These are phyloP conservation scores for Zalerion maritima DNA, from an alignment of 495 filamentous ascomycete genomes.

Conservation along the genomic window DNA sequence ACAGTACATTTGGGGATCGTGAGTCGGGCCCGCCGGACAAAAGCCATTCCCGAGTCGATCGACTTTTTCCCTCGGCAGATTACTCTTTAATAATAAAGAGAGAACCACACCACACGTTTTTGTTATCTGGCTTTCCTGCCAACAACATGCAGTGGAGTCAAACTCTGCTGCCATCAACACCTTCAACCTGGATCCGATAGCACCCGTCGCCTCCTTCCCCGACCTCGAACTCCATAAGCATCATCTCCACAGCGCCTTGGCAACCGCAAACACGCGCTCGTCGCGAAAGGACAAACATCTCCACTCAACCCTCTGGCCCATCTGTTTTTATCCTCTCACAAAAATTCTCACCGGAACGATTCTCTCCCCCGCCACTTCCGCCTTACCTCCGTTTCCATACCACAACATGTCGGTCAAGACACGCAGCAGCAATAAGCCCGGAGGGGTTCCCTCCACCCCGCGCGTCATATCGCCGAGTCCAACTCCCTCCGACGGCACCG, in stretches of 20 bases:
- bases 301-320: conserved; percentile 27
- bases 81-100: too few species aligned
- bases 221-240: conserved; percentile 6
- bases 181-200: conserved; percentile 33
- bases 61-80: too few species aligned
- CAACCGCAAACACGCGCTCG: conserved; percentile 16
- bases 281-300: conserved; percentile 35
- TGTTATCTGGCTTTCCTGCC: too few species aligned
- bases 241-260: conserved; percentile 2
- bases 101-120: too few species aligned
- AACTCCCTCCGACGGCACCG: conserved; percentile 40
- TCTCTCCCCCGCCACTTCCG: conserved; percentile 26
- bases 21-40: too few species aligned
- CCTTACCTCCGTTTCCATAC: conserved; percentile 31
- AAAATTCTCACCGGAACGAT: conserved; percentile 39
- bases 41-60: too few species aligned
- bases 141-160: conserved; percentile 26
- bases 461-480: conserved; percentile 60
- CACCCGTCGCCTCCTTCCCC: conserved; percentile 10
- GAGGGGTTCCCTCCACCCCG: conserved; percentile 45
- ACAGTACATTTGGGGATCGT: too few species aligned
- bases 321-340: conserved; percentile 26
- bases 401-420: conserved; percentile 23
- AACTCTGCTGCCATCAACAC: conserved; percentile 17
- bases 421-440: conserved; percentile 29